A percentile compares a stretch with the other conserved stretches of the same genome.
Conservation (phyloP, 1,139 yeast species). For the Casaregolazyma suthepensis region DNA sequence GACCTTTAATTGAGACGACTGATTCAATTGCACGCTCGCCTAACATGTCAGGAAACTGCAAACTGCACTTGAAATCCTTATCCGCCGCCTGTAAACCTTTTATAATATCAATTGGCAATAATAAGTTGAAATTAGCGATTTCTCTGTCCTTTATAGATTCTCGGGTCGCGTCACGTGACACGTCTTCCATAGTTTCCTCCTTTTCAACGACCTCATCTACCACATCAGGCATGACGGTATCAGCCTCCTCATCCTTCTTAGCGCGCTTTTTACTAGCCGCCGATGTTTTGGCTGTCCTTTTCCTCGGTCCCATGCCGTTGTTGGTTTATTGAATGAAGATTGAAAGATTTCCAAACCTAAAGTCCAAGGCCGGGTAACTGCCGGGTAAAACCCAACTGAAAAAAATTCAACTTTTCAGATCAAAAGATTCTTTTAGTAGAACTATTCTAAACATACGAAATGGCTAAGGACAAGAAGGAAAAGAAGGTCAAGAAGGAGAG, state of each 20-base stretch:
- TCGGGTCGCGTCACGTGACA: neutral
- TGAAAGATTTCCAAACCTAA: neutral
- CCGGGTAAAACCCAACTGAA: neutral
- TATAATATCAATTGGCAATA: neutral
- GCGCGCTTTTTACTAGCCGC: neutral
- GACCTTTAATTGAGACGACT: neutral
- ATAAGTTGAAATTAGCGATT: neutral
- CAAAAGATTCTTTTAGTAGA: slow-evolving; percentile 8
- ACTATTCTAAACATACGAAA: slow-evolving; percentile 11
- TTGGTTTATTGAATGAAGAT: neutral
- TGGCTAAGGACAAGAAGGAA: slow-evolving; percentile 30
- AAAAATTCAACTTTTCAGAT: neutral
- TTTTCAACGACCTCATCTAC: neutral
- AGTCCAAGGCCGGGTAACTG: neutral
- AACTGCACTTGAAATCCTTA: neutral
- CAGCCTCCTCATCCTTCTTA: slow-evolving; percentile 1
- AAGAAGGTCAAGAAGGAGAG: slow-evolving; percentile 10
- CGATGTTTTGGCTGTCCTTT: neutral
- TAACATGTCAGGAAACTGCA: neutral
- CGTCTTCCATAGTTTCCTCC: neutral
- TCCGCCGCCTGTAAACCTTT: neutral
- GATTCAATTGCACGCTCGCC: neutral
- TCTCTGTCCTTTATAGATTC: neutral
- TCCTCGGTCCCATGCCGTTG: neutral
- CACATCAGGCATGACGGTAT: slow-evolving; percentile 1